Evolutionary conservation across 352 stramenopile species (phyloP).

Genomic region (Globisporangium cederbergense): DNA sequence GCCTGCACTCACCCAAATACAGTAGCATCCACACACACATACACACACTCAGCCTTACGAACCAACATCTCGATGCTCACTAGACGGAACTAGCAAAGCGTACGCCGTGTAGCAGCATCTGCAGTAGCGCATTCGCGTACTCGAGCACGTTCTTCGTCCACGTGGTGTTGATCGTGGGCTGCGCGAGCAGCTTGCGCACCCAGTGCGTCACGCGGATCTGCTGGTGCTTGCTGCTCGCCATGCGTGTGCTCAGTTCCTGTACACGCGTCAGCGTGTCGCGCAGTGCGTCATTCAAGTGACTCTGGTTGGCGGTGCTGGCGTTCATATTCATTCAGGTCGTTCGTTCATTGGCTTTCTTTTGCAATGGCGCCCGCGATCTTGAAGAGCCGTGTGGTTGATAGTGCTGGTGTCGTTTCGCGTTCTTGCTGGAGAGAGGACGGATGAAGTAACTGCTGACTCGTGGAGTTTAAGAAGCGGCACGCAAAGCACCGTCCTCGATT

Average conservation of each 20-base stretch:
- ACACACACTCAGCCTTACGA: not conserved
- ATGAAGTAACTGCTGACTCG: not conserved
- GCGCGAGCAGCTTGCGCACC: constrained; percentile 49
- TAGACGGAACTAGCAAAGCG: not conserved
- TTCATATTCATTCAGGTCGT: constrained; percentile 1
- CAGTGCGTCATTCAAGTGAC: constrained; percentile 25
- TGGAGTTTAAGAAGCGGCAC: not conserved
- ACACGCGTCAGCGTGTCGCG: constrained; percentile 33
- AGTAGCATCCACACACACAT: not conserved
- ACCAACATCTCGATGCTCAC: not conserved
- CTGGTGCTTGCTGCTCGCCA: constrained; percentile 40
- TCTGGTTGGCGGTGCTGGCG: not conserved
- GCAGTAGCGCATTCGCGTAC: constrained; percentile 39
- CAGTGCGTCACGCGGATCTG: constrained; percentile 60
- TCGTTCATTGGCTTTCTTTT: not conserved
- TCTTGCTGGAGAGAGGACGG: not conserved
- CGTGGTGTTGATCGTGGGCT: constrained; percentile 47
- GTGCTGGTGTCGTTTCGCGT: not conserved
- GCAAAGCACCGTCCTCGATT: not conserved
- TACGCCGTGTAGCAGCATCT: constrained; percentile 56
- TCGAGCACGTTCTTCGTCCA: constrained; percentile 60
- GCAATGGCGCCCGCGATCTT: not conserved
- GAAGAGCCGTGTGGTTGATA: not conserved
- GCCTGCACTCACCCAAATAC: constrained; percentile 16
- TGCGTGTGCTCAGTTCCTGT: constrained; percentile 31